Evolutionary conservation across 208 protist species (phyloP).

Genomic region (Leishmania mexicana): DNA sequence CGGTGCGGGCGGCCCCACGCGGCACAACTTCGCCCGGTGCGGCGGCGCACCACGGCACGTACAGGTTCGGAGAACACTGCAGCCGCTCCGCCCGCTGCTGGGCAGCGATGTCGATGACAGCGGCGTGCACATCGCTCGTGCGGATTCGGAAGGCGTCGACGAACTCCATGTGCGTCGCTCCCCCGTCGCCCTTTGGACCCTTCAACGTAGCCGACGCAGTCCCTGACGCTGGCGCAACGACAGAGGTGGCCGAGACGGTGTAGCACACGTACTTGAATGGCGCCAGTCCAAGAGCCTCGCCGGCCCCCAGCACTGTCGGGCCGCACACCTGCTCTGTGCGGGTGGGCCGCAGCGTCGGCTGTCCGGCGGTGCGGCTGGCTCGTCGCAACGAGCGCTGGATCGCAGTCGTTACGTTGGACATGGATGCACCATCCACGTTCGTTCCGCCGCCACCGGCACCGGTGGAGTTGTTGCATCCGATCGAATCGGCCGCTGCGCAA

Average conservation of each 20-base stretch:
- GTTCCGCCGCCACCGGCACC: slow-evolving; percentile 5
- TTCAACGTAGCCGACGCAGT: not conserved
- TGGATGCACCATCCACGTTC: slow-evolving; percentile 49
- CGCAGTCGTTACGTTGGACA: slow-evolving; percentile 70
- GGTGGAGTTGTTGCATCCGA: slow-evolving; percentile 16
- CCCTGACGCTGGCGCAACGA: slow-evolving; percentile 3
- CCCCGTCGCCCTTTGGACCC: slow-evolving; percentile 5
- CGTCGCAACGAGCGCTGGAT: slow-evolving; percentile 69
- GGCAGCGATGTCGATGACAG: slow-evolving; percentile 49
- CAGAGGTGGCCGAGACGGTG: slow-evolving; percentile 38
- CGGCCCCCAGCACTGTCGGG: slow-evolving; percentile 64
- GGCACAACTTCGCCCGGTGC: slow-evolving; percentile 14
- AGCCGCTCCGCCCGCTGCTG: slow-evolving; percentile 18
- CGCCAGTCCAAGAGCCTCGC: slow-evolving; percentile 72
- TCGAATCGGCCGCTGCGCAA: not conserved
- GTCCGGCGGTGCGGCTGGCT: slow-evolving; percentile 71
- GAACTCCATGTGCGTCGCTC: slow-evolving; percentile 26
- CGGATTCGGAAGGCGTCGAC: slow-evolving; percentile 73
- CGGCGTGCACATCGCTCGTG: slow-evolving; percentile 63
- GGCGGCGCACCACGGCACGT: slow-evolving; percentile 27
- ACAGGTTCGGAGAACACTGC: slow-evolving; percentile 5
- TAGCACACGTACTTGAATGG: slow-evolving; percentile 64
- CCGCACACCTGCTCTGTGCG: slow-evolving; percentile 63
- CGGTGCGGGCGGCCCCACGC: slow-evolving; percentile 22
- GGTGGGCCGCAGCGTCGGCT: slow-evolving; percentile 67